These are phyloP conservation scores for Geotrichum candidum DNA, from an alignment of 1,139 yeast genomes.

Conservation along the genomic window DNA sequence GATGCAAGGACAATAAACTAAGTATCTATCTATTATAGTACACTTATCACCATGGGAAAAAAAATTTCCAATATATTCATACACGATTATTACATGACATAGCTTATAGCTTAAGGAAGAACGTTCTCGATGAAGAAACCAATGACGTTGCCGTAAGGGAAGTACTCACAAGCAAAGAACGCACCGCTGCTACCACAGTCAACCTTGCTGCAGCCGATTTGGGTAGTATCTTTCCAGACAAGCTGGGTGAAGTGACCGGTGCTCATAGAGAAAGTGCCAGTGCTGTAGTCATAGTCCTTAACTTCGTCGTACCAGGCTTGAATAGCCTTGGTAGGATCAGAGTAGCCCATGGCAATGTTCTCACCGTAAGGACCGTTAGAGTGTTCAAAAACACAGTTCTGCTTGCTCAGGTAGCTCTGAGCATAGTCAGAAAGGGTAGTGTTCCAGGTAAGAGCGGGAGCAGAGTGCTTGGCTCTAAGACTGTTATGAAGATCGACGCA, in stretches of 20 bases:
- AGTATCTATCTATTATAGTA: too few relatives aligned
- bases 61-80: not conserved
- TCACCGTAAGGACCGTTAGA: constrained; percentile 82
- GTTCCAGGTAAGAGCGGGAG: constrained; percentile 59
- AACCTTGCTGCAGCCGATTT: constrained; percentile 66
- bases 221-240: constrained; percentile 66
- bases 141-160: constrained; percentile 37
- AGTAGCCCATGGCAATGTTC: constrained; percentile 74
- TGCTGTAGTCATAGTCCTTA: constrained; percentile 47
- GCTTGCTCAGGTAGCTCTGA: constrained; percentile 51
- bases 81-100: not conserved
- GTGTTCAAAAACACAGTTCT: constrained; percentile 70
- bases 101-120: not conserved
- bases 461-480: constrained; percentile 64
- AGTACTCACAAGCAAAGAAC: constrained; percentile 39
- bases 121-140: constrained; percentile 50
- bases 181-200: constrained; percentile 33
- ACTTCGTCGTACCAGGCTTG: constrained; percentile 79
- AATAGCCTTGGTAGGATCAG: constrained; percentile 53
- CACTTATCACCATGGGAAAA: too few relatives aligned
- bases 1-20: too few relatives aligned
- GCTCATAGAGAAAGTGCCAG: constrained; percentile 38
- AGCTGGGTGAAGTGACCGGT: constrained; percentile 82
- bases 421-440: constrained; percentile 61
- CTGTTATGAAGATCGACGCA: constrained; percentile 56